Evolutionary conservation across 139 green algal genomes (phyloP).

Genomic region (Astrephomene gubernaculifera): DNA sequence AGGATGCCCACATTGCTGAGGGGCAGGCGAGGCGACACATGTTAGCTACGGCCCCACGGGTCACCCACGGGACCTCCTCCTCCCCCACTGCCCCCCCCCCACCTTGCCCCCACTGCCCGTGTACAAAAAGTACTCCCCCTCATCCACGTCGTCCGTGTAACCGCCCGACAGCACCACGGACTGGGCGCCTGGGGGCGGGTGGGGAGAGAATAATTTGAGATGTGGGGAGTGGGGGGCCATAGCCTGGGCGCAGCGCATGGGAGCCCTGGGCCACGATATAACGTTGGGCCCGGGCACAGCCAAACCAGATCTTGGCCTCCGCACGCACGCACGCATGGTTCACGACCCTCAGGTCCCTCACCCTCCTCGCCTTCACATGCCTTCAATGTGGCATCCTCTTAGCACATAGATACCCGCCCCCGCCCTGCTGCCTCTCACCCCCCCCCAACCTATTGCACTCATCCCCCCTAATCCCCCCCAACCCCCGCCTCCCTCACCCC

Average conservation of each 20-base stretch:
- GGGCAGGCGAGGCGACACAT: too few relatives aligned
- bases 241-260: neutral
- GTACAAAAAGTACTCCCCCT: conserved; percentile 98
- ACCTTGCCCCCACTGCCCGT: conserved; percentile 81
- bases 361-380: neutral
- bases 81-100: neutral
- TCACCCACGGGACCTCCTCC: too few relatives aligned
- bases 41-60: too few relatives aligned
- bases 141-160: conserved; percentile 94
- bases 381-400: neutral
- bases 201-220: neutral
- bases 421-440: neutral
- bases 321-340: neutral
- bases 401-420: neutral
- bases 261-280: too few relatives aligned
- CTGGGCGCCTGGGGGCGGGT: conserved; percentile 18
- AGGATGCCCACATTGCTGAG: too few relatives aligned
- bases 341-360: neutral
- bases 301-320: neutral
- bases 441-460: neutral
- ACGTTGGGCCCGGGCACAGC: too few relatives aligned
- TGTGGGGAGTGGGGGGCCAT: neutral
- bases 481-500: conserved; percentile 64
- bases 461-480: neutral
- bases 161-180: conserved; percentile 75